A percentile compares a stretch with the other conserved stretches of the same genome.
Evolutionary conservation across 2,329 filamentous ascomycete genomes (phyloP).

Genomic region (Clonostachys chloroleuca): DNA sequence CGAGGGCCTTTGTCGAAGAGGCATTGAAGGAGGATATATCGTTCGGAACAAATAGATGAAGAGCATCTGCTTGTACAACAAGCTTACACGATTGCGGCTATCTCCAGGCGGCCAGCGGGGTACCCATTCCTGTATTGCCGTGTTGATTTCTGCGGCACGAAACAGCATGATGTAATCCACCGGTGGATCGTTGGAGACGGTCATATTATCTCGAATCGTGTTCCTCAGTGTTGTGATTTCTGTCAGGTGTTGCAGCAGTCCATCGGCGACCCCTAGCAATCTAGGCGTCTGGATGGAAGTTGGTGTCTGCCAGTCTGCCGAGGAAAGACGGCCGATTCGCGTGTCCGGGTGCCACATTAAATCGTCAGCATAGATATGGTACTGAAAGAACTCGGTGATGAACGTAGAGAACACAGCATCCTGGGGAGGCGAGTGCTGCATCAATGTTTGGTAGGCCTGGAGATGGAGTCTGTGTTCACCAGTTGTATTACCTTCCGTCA

Average conservation of each 20-base stretch:
- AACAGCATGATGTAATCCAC: constrained; percentile 72
- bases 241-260: constrained; percentile 73
- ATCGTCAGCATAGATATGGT: constrained; percentile 68
- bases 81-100: constrained; percentile 47
- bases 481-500: constrained; percentile 48
- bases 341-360: constrained; percentile 45
- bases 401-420: constrained; percentile 62
- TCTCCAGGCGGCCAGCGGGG: constrained; percentile 57
- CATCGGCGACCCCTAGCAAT: constrained; percentile 79
- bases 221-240: constrained; percentile 76
- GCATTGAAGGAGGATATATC: constrained; percentile 46
- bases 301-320: constrained; percentile 36
- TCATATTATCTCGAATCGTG: constrained; percentile 65
- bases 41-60: constrained; percentile 61
- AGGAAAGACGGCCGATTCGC: constrained; percentile 27
- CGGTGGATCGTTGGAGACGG: constrained; percentile 54
- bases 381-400: constrained; percentile 78
- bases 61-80: constrained; percentile 62
- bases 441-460: constrained; percentile 67
- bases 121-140: constrained; percentile 69
- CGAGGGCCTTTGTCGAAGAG: constrained; percentile 19
- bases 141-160: constrained; percentile 71
- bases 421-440: constrained; percentile 55
- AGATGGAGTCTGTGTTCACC: constrained; percentile 81
- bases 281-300: constrained; percentile 40